These are phyloP conservation scores for Chrysopogon serrulatus DNA, from an alignment of 176 grass and related monocot genomes.

Conservation along the genomic window DNA sequence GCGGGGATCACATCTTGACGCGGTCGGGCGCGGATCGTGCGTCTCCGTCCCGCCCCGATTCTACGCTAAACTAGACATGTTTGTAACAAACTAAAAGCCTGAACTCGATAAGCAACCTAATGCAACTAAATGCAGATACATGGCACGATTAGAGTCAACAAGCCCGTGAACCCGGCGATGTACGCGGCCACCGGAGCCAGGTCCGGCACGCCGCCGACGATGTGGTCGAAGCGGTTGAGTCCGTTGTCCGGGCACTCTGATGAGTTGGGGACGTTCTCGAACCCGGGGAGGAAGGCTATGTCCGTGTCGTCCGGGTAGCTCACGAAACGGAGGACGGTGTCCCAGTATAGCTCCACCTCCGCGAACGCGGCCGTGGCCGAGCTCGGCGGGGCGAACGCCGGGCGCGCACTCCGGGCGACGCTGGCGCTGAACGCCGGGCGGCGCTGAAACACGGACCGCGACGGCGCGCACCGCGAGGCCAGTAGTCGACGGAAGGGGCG, in stretches of 20 bases:
- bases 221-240: constrained; percentile 59
- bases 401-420: constrained; percentile 66
- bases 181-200: background rate
- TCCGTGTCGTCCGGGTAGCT: constrained; percentile 30
- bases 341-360: constrained; percentile 85
- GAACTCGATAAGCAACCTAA: too few relatives aligned
- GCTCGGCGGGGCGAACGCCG: constrained; percentile 55
- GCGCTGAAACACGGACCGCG: constrained; percentile 58
- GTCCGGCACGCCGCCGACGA: constrained; percentile 67
- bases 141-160: too few relatives aligned
- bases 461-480: constrained; percentile 74
- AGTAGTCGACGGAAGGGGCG: constrained; percentile 48
- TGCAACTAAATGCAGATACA: too few relatives aligned
- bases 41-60: too few relatives aligned
- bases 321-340: constrained; percentile 75
- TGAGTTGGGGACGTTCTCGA: constrained; percentile 25
- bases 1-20: too few relatives aligned
- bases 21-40: too few relatives aligned
- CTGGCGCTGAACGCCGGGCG: constrained; percentile 52
- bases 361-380: constrained; percentile 51
- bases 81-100: too few relatives aligned
- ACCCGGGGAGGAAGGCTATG: constrained; percentile 63
- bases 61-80: too few relatives aligned
- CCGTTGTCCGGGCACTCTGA: constrained; percentile 37
- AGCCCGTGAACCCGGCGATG: constrained; percentile 45